Percentiles rank a stretch among this genome's conserved stretches.
phyloP scores from a whole-genome alignment of 2,329 filamentous ascomycete species.

The Dothideomycetidae sp. region DNA sequence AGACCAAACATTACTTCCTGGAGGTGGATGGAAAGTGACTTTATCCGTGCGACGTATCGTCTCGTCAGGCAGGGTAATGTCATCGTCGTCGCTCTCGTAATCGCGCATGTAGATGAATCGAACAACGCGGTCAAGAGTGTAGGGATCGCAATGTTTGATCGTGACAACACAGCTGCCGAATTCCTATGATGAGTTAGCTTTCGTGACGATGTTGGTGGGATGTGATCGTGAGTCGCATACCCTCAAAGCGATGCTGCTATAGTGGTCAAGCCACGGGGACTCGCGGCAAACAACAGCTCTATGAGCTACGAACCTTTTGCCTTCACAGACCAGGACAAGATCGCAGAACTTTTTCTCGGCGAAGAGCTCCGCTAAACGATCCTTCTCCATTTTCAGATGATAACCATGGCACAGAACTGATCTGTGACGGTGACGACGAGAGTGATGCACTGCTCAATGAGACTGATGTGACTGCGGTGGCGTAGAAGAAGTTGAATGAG shows the following conservation, averaged over 20 bases:
- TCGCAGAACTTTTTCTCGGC: slow-evolving; percentile 3
- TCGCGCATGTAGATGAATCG: slow-evolving; percentile 7
- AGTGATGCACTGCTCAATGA: too few species aligned
- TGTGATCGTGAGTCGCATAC: too few species aligned
- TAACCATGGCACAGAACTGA: too few species aligned
- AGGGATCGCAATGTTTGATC: slow-evolving; percentile 1
- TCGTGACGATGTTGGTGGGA: too few species aligned
- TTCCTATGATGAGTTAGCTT: too few species aligned
- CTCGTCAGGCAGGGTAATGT: not conserved
- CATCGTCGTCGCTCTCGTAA: slow-evolving; percentile 3
- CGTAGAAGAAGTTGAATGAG: too few species aligned
- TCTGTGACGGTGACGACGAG: too few species aligned
- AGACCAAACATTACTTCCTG: slow-evolving; percentile 1
- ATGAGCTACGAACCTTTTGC: slow-evolving; percentile 2
- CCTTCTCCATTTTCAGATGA: too few species aligned
- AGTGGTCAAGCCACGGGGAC: not conserved
- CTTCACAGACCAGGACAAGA: slow-evolving; percentile 1
- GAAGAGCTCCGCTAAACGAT: not conserved
- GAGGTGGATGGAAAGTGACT: not conserved
- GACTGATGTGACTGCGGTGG: too few species aligned
- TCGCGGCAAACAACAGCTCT: not conserved
- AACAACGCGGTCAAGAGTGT: slow-evolving; percentile 6
- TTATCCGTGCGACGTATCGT: not conserved
- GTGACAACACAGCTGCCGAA: slow-evolving; percentile 1
- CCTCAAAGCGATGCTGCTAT: too few species aligned